Conservation (phyloP, 163 green algal species). For the Scenedesmus sp. region DNA sequence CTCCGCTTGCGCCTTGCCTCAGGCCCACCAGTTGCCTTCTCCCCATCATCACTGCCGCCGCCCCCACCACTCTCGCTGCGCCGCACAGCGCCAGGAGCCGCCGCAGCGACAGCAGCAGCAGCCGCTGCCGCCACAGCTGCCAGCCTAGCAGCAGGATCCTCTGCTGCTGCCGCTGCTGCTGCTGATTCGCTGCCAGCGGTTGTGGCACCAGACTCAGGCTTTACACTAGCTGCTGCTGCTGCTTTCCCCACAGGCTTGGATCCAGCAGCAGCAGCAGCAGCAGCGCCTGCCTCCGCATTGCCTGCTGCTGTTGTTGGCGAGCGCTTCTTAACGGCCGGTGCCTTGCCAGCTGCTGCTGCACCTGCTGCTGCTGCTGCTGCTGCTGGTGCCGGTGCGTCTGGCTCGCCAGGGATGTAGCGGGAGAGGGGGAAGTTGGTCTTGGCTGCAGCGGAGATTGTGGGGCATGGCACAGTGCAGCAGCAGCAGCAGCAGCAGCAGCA, state of each 20-base stretch:
- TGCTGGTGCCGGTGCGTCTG: background rate
- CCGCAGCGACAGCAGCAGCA: constrained; percentile 9
- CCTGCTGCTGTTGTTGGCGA: constrained; percentile 7
- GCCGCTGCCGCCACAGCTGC: background rate
- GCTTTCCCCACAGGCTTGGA: background rate
- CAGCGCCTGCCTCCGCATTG: background rate
- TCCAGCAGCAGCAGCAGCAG: background rate
- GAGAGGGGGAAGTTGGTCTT: constrained; percentile 9
- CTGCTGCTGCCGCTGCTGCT: background rate
- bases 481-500: background rate
- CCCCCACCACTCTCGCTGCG: background rate
- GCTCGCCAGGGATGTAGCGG: background rate
- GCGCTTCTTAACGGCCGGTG: background rate
- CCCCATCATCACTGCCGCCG: background rate
- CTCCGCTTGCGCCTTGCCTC: background rate
- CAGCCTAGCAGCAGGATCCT: background rate
- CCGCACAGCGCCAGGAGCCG: background rate
- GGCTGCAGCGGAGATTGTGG: background rate
- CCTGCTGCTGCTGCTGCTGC: constrained; percentile 11
- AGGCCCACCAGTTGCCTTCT: background rate
- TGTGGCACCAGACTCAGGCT: background rate
- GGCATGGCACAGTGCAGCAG: background rate
- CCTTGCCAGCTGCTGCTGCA: background rate
- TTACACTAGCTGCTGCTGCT: background rate
- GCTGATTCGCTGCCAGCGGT: background rate